Base-by-base conservation (phyloP, 2,329 filamentous ascomycete genomes). In the Blumeria hordei region DNA sequence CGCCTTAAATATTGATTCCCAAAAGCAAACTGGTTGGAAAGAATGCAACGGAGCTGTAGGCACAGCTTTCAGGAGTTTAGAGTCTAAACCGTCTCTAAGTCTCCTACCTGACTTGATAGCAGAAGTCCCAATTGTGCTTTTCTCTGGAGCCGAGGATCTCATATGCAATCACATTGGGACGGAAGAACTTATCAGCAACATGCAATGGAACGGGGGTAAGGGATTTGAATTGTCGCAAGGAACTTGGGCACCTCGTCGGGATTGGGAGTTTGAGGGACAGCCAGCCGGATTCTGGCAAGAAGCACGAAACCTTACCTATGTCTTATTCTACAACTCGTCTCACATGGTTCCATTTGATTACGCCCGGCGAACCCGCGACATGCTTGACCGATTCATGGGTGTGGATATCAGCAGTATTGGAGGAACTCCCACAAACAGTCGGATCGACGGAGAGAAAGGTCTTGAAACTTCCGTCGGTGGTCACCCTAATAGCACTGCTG, bases 341-440 rank as follows among this genome's bases (percentile, higher is more conserved):
- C 92, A 98, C 68, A 98, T 98, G 92, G 92, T 98, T 0, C 93
- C 92, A 0, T 96, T 92, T 64, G 90, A 98, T 68, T 85, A 84
- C 62, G 82, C 90, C 0, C 80, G 87, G 51, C 82, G 88, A 58
- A 84, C 81, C 18, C 79, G 90, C 58, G 92, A 96, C 67, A 98
- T 98, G 92, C 79, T 98, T 14, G 90, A 98, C 68, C 84, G 92
- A 43, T 94, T 98, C 70, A 87, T 96, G 76, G 78, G 80, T 52
- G 86, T 98, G 43, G 88, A 96, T 65, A 93, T 96, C 60, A 83
- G 78, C 62, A 83, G 77, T 64, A 93, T 95, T 60, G 90, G 90
- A 57, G 88, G 81, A 37, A 68, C 68, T 45, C 81, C 82, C 0
- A 72, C 78, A 1, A 80, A 85, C 62, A 81, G 76, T 55, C 73